Evolutionary conservation across 2,329 filamentous ascomycete species (phyloP).

Genomic region (Diaporthe citri): DNA sequence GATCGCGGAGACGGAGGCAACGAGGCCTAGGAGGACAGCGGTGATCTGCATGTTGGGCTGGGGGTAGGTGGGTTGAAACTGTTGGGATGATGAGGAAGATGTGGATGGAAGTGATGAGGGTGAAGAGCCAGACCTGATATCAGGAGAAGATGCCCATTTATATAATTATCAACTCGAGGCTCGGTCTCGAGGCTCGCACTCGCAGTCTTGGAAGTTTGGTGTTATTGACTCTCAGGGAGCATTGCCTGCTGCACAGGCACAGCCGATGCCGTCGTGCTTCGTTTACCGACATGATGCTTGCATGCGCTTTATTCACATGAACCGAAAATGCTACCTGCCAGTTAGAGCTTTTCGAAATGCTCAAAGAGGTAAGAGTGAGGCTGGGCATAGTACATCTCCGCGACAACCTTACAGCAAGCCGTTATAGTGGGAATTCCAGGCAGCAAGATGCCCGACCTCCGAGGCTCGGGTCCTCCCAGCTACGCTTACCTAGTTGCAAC

Average conservation of each 20-base stretch:
- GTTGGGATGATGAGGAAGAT: not conserved
- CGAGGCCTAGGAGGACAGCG: conserved; percentile 1
- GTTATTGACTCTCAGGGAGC: not conserved
- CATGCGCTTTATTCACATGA: not conserved
- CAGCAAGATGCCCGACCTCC: not conserved
- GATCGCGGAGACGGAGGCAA: not conserved
- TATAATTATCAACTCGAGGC: not conserved
- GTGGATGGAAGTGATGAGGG: not conserved
- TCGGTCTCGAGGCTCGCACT: not conserved
- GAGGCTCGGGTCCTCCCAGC: not conserved
- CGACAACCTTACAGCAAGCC: not conserved
- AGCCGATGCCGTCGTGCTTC: not conserved
- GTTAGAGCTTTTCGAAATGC: not conserved
- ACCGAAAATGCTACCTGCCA: not conserved
- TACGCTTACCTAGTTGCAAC: not conserved
- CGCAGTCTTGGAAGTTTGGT: not conserved
- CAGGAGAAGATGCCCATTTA: not conserved
- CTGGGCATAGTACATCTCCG: not conserved
- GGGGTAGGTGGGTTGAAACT: not conserved
- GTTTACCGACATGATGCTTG: not conserved
- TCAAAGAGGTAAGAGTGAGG: not conserved
- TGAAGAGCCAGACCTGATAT: not conserved
- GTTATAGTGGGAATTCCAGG: not conserved
- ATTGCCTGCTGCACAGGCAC: not conserved
- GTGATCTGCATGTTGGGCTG: conserved; percentile 11